phyloP scores from a whole-genome alignment of 495 filamentous ascomycete species.

The Viridothelium virens region DNA sequence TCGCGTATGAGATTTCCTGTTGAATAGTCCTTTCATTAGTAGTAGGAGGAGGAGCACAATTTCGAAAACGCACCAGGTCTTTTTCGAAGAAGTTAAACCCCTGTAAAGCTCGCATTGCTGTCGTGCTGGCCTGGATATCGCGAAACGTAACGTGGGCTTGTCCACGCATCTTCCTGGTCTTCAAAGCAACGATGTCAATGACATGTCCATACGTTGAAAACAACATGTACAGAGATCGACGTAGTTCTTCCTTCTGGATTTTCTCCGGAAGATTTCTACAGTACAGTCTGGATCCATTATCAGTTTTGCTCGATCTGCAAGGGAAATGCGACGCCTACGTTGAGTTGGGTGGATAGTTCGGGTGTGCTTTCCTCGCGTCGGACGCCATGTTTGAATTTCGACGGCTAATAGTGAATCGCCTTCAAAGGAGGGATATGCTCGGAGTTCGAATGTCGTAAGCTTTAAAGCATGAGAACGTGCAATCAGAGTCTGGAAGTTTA shows the following conservation, averaged over 20 bases:
- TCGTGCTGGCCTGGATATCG: constrained; percentile 77
- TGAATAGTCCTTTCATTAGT: not conserved
- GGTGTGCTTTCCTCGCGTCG: not conserved
- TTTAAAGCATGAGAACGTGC: no score
- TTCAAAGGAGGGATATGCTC: not conserved
- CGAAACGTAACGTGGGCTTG: constrained; percentile 90
- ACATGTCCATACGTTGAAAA: constrained; percentile 92
- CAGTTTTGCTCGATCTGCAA: not conserved
- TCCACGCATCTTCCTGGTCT: constrained; percentile 82
- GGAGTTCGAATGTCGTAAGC: not conserved
- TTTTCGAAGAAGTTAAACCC: constrained; percentile 82
- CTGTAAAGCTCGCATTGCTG: constrained; percentile 81
- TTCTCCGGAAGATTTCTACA: constrained; percentile 78
- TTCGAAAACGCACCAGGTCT: constrained; percentile 59
- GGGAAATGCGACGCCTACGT: constrained; percentile 48
- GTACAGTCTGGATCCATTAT: constrained; percentile 40
- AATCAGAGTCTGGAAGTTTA: no score
- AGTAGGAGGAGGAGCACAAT: not conserved
- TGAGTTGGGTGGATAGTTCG: constrained; percentile 51
- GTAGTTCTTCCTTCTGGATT: constrained; percentile 74
- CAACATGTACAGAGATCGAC: constrained; percentile 78
- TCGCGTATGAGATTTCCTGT: constrained; percentile 82
- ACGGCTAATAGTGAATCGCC: not conserved
- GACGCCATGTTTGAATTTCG: constrained; percentile 11
- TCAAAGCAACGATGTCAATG: constrained; percentile 85